These are phyloP conservation scores for Sclerotinia minor DNA, from an alignment of 2,329 filamentous ascomycete species.

Conservation along the genomic window DNA sequence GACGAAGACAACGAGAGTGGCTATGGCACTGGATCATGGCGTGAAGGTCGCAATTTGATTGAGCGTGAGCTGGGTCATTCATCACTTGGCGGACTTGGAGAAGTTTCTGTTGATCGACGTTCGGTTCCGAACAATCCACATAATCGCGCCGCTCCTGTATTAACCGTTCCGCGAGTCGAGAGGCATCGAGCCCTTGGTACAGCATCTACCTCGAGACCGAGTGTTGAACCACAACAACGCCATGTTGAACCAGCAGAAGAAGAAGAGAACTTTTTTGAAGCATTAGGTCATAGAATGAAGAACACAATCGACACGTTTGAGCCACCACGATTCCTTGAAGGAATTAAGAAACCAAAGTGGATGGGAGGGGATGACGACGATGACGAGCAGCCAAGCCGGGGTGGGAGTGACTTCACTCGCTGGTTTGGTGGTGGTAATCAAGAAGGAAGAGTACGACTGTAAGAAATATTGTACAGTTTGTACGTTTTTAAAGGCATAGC, in stretches of 20 bases:
- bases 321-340: slow-evolving; percentile 76
- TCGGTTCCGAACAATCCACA: slow-evolving; percentile 38
- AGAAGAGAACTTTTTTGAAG: slow-evolving; percentile 80
- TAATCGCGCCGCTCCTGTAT: slow-evolving; percentile 33
- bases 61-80: slow-evolving; percentile 75
- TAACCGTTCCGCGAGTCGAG: slow-evolving; percentile 38
- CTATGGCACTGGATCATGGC: slow-evolving; percentile 81
- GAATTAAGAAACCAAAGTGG: slow-evolving; percentile 78
- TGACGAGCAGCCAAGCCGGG: slow-evolving; percentile 38
- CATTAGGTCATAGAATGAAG: slow-evolving; percentile 79
- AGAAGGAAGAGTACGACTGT: slow-evolving; percentile 41
- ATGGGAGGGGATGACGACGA: slow-evolving; percentile 61
- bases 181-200: slow-evolving; percentile 39
- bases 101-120: slow-evolving; percentile 27
- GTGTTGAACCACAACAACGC: slow-evolving; percentile 35
- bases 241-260: slow-evolving; percentile 64
- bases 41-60: slow-evolving; percentile 87
- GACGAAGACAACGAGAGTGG: slow-evolving; percentile 62
- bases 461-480: slow-evolving; percentile 21
- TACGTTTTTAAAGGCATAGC: slow-evolving; percentile 36
- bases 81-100: slow-evolving; percentile 49
- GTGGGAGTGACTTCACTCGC: slow-evolving; percentile 51
- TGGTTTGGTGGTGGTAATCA: slow-evolving; percentile 57
- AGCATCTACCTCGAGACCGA: slow-evolving; percentile 38
- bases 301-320: slow-evolving; percentile 89